These are phyloP conservation scores for Phalaenopsis aphrodite DNA, from an alignment of 106 monocot species.

Conservation along the genomic window DNA sequence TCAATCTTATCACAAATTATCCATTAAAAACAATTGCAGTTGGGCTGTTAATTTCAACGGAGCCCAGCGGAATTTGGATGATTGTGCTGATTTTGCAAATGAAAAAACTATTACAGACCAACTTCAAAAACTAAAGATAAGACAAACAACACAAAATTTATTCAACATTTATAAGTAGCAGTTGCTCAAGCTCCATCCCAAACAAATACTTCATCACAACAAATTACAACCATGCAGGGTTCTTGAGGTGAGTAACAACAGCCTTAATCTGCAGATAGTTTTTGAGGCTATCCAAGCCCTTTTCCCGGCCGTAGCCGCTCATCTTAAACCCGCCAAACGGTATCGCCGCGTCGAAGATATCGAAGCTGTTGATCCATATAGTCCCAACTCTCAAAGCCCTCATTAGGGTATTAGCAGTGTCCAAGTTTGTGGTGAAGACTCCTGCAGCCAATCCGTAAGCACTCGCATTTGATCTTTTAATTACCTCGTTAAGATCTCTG, in stretches of 20 bases:
- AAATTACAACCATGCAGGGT: conserved; percentile 71
- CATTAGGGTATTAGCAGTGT: conserved; percentile 73
- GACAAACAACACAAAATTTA: background rate
- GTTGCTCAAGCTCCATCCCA: background rate
- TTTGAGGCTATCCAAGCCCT: conserved; percentile 82
- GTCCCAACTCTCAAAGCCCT: conserved; percentile 63
- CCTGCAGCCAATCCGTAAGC: conserved; percentile 79
- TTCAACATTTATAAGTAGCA: background rate
- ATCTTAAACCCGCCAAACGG: conserved; percentile 96
- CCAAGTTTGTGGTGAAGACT: conserved; percentile 68
- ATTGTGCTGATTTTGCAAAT: no score
- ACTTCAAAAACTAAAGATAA: background rate
- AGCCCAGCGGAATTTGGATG: no score
- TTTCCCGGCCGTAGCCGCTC: conserved; percentile 88
- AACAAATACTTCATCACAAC: background rate
- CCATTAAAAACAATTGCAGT: no score
- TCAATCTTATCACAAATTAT: no score
- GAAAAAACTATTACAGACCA: no score
- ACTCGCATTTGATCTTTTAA: conserved; percentile 50
- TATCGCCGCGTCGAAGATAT: conserved; percentile 79
- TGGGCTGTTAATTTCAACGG: no score
- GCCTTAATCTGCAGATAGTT: conserved; percentile 81
- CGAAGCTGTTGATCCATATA: conserved; percentile 81
- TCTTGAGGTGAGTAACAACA: conserved; percentile 63
- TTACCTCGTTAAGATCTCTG: conserved; percentile 87